phyloP scores from a whole-genome alignment of 2,329 filamentous ascomycete genomes.

The Fusarium sp. region DNA sequence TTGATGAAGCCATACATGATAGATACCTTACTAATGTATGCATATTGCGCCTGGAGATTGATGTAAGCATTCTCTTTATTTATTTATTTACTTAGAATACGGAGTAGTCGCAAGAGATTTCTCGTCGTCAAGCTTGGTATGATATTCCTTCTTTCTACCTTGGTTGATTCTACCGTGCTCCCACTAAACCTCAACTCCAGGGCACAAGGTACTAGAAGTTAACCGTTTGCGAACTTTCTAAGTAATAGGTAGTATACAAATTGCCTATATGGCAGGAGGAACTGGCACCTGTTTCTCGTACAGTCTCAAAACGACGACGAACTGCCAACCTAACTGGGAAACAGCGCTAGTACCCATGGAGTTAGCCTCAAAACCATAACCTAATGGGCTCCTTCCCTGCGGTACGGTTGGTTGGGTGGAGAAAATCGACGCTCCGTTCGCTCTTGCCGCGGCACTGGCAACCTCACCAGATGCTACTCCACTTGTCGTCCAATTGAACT shows the following conservation, averaged over 20 bases:
- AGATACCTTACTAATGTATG: neutral
- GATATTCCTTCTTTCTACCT: neutral
- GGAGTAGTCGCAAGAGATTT: neutral
- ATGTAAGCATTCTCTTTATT: neutral
- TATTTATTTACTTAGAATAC: neutral
- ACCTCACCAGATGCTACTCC: neutral
- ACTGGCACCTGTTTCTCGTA: slow-evolving; percentile 6
- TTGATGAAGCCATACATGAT: neutral
- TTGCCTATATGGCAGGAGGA: neutral
- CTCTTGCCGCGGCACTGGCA: slow-evolving; percentile 34
- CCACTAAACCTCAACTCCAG: neutral
- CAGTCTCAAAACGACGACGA: slow-evolving; percentile 13
- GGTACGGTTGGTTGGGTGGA: slow-evolving; percentile 8
- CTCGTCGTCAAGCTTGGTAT: neutral
- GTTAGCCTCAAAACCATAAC: neutral
- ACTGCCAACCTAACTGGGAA: slow-evolving; percentile 13
- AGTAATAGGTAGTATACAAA: neutral
- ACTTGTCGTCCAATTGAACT: slow-evolving; percentile 1
- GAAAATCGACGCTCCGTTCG: slow-evolving; percentile 17
- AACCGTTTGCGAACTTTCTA: neutral
- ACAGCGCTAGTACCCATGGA: neutral
- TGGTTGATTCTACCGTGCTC: neutral
- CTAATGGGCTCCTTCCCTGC: slow-evolving; percentile 17
- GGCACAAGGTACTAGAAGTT: neutral
- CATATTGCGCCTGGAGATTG: neutral